phyloP scores from a whole-genome alignment of 352 stramenopile species.

The Pythium phragmitis region DNA sequence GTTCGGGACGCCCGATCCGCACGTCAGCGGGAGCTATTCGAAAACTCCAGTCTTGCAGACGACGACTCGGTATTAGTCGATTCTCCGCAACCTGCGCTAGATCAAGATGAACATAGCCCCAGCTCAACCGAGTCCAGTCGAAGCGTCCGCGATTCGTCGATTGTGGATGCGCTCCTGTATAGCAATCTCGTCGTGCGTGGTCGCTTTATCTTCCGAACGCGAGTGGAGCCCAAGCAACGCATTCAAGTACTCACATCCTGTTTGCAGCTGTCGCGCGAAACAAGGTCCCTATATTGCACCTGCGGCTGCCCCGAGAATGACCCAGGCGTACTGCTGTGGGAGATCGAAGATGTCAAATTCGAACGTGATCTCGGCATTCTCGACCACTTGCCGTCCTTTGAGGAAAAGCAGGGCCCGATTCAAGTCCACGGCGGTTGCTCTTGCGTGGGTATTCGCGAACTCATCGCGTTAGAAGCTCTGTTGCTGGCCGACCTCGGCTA shows the following conservation, averaged over 20 bases:
- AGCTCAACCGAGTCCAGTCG: slow-evolving; percentile 16
- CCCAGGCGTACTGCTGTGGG: slow-evolving; percentile 55
- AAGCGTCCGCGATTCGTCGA: slow-evolving; percentile 48
- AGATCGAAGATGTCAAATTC: slow-evolving; percentile 76
- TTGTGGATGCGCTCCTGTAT: slow-evolving; percentile 78
- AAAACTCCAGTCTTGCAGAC: slow-evolving; percentile 11
- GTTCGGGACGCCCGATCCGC: slow-evolving; percentile 52
- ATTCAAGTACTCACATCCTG: slow-evolving; percentile 70
- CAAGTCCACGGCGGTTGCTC: slow-evolving; percentile 40
- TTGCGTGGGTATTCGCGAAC: slow-evolving; percentile 71
- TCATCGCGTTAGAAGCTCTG: slow-evolving; percentile 72
- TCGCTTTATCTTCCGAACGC: slow-evolving; percentile 78
- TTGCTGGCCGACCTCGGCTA: slow-evolving; percentile 77
- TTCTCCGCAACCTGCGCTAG: background rate
- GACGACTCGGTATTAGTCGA: background rate
- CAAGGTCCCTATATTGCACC: slow-evolving; percentile 62
- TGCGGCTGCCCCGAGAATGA: slow-evolving; percentile 79
- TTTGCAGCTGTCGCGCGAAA: slow-evolving; percentile 69
- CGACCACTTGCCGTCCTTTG: slow-evolving; percentile 64
- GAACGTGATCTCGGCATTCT: slow-evolving; percentile 63
- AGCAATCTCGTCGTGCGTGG: slow-evolving; percentile 77
- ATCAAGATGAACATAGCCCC: slow-evolving; percentile 4
- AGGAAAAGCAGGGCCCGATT: slow-evolving; percentile 38
- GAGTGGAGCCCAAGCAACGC: slow-evolving; percentile 65
- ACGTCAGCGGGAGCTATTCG: slow-evolving; percentile 36